Evolutionary conservation across 2,329 filamentous ascomycete genomes (phyloP).

Genomic region (Hypoxylon sp.): DNA sequence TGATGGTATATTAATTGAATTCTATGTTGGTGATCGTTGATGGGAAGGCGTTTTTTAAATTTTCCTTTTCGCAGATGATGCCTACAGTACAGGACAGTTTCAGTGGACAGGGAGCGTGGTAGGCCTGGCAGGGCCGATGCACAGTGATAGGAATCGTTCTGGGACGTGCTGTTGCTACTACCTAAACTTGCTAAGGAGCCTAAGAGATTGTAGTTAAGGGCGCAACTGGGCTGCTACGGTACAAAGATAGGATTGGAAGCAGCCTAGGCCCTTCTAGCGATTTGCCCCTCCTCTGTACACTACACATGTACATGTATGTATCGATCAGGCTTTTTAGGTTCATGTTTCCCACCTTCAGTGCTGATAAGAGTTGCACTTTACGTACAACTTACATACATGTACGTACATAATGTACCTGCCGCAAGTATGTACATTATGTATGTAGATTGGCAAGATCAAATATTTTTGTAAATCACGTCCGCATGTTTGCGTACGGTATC

Average conservation of each 20-base stretch:
- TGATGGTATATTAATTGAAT: constrained; percentile 55
- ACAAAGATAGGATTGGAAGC: constrained; percentile 8
- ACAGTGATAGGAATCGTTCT: constrained; percentile 19
- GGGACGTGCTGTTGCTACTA: constrained; percentile 19
- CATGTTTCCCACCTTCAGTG: neutral
- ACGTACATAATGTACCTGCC: neutral
- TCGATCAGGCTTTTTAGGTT: neutral
- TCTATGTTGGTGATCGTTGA: constrained; percentile 38
- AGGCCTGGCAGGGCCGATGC: constrained; percentile 24
- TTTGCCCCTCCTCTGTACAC: constrained; percentile 23
- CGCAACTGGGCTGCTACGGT: constrained; percentile 5
- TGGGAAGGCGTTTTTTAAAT: constrained; percentile 38
- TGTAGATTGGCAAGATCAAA: neutral
- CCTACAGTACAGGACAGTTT: constrained; percentile 23
- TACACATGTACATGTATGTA: neutral
- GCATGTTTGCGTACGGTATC: neutral
- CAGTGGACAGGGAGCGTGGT: constrained; percentile 23
- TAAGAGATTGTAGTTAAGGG: constrained; percentile 7
- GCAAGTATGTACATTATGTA: neutral
- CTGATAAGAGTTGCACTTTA: neutral
- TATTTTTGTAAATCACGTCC: neutral
- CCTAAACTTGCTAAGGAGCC: constrained; percentile 22
- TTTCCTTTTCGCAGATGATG: constrained; percentile 46
- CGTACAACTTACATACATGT: neutral
- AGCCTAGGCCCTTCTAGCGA: neutral